Evolutionary conservation across 805 yeast species (phyloP).

Genomic region (Scheffersomyces spartinae): DNA sequence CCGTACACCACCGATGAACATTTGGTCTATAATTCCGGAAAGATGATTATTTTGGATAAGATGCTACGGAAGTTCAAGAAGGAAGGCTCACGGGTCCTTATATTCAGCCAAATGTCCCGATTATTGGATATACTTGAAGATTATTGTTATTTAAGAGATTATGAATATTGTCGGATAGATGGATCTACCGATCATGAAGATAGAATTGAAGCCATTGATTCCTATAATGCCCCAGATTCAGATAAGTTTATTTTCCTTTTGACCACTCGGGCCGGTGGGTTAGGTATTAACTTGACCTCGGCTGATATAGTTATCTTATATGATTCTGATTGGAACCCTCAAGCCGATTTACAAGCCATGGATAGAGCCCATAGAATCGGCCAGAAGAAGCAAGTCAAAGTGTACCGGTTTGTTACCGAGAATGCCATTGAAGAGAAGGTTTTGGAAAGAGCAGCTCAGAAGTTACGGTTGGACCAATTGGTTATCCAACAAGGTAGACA

Average conservation of each 20-base stretch:
- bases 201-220: constrained; percentile 86
- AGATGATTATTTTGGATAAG: constrained; percentile 81
- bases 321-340: constrained; percentile 98
- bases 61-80: constrained; percentile 57
- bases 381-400: constrained; percentile 90
- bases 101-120: constrained; percentile 91
- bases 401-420: constrained; percentile 87
- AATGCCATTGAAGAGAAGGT: constrained; percentile 95
- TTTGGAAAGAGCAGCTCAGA: constrained; percentile 91
- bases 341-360: constrained; percentile 96
- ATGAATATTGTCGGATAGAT: constrained; percentile 83
- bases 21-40: constrained; percentile 79
- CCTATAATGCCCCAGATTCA: constrained; percentile 72
- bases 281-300: constrained; percentile 84
- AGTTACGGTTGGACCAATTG: constrained; percentile 80
- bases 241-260: constrained; percentile 74
- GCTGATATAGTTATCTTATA: constrained; percentile 85
- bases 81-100: constrained; percentile 81
- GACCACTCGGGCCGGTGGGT: constrained; percentile 95
- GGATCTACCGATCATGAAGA: constrained; percentile 92
- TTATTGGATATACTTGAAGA: constrained; percentile 84
- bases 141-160: constrained; percentile 77
- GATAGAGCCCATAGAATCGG: constrained; percentile 97
- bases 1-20: constrained; percentile 96
- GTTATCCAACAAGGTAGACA: constrained; percentile 90